Base-by-base conservation (phyloP, 257 asterid species). In the Schizonepeta tenuifolia region DNA sequence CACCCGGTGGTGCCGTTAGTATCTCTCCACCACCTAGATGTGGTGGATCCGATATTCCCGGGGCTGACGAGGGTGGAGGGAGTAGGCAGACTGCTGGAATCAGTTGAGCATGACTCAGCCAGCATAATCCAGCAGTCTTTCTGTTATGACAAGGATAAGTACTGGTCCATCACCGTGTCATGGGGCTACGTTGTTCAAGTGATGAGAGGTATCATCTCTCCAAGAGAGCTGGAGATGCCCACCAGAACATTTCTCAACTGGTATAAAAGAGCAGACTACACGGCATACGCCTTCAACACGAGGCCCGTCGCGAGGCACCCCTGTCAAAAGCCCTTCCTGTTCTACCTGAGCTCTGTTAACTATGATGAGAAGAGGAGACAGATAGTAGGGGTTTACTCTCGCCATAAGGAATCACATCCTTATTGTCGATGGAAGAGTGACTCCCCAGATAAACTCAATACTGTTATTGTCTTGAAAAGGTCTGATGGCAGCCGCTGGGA, bases 171-270 rank as follows among this genome's bases (percentile, higher is more conserved):
- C 20, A 83, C 93, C 26, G 85, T 92, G 8, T 88, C 97, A 0
- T 90, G 98, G 97, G 98, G 98, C 44, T 90, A 81, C 56, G 93
- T 86, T 3, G 89, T 92, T 49, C 96, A 92, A 70, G 74, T 92
- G 71, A 59, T 87, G 10, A 75, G 96, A 57, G 98, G 97, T 24
- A 65, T 80, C 50, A 59, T 92, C 50, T 87, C 97, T 10, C 98
- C 97, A 0, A 75, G 97, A 61, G 98, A 92, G 71, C 79, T 92
- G 5, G 98, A 90, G 76, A 88, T 76, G 89, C 98, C 98, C 2
- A 81, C 95, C 6, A 67, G 97, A 63, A 90, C 97, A 5, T 92
- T 90, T 62, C 90, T 88, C 13, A 92, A 90, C 76, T 92, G 96
- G 98, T 86, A 86, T 26, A 77, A 54, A 47, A 67, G 92, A 67